Conservation (phyloP, 1,284 basidiomycete genomes). For the Puccinia polysora region DNA sequence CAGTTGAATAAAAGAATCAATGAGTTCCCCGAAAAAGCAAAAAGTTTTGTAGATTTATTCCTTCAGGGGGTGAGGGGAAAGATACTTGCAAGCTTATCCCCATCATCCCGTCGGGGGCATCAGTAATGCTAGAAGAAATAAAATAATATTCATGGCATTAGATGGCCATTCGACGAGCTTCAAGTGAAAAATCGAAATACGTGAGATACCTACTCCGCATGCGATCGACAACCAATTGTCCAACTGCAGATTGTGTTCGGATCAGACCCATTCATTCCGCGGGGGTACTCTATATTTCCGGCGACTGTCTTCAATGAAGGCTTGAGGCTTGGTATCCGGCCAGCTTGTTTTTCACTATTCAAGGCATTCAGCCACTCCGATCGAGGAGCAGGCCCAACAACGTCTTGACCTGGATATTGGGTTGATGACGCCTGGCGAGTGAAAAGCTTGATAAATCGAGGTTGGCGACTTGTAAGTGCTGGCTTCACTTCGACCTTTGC, state of each 20-base stretch:
- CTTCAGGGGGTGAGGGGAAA: too few relatives aligned
- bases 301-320: conserved; percentile 53
- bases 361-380: conserved; percentile 69
- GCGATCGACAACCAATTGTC: conserved; percentile 34
- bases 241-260: conserved; percentile 34
- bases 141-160: background rate
- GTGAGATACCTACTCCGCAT: conserved; percentile 13
- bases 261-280: conserved; percentile 42
- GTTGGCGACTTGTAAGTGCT: background rate
- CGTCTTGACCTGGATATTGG: conserved; percentile 17
- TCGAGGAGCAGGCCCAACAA: conserved; percentile 52
- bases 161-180: background rate
- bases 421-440: conserved; percentile 9
- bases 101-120: conserved; percentile 42
- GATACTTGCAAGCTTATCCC: conserved; percentile 33
- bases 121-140: conserved; percentile 38
- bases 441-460: conserved; percentile 11
- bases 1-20: background rate
- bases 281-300: conserved; percentile 26
- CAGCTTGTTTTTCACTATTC: conserved; percentile 62
- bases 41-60: too few relatives aligned
- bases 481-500: too few relatives aligned
- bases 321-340: conserved; percentile 68
- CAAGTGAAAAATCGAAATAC: background rate
- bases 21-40: background rate